Conservation (phyloP, 495 filamentous ascomycete genomes). For the Hyaloscypha bicolor region DNA sequence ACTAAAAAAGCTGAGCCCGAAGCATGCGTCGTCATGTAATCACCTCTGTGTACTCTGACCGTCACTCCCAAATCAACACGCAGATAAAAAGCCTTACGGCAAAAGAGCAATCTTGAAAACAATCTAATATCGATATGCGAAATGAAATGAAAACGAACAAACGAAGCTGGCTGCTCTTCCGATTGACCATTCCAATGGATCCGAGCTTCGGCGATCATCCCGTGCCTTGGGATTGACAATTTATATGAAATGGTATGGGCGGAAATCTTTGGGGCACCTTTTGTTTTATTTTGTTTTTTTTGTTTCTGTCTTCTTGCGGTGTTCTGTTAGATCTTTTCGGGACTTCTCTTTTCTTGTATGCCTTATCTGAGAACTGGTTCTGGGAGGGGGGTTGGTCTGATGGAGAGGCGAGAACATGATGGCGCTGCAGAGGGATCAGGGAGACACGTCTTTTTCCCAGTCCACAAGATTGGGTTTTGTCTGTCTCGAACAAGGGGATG, state of each 20-base stretch:
- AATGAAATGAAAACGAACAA: slow-evolving; percentile 2
- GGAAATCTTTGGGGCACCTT: not conserved
- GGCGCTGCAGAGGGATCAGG: slow-evolving; percentile 8
- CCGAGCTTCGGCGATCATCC: slow-evolving; percentile 20
- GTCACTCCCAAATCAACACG: not conserved
- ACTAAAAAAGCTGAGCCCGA: slow-evolving; percentile 29
- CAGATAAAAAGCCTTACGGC: not conserved
- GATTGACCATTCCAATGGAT: slow-evolving; percentile 21
- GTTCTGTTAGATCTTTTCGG: not conserved
- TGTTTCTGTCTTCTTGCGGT: slow-evolving; percentile 16
- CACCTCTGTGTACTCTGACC: slow-evolving; percentile 1
- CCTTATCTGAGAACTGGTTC: not conserved
- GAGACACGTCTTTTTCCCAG: slow-evolving; percentile 30
- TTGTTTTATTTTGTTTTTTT: slow-evolving; percentile 8
- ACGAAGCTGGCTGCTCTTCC: slow-evolving; percentile 8
- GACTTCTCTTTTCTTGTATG: slow-evolving; percentile 6
- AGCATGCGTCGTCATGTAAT: slow-evolving; percentile 27
- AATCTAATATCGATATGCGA: slow-evolving; percentile 4
- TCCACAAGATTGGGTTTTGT: slow-evolving; percentile 26
- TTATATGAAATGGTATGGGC: slow-evolving; percentile 15
- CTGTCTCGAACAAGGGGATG: slow-evolving; percentile 16
- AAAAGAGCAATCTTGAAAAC: not conserved
- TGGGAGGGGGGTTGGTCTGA: not conserved
- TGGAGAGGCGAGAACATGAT: slow-evolving; percentile 1
- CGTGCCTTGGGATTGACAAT: slow-evolving; percentile 1